A percentile compares a stretch with the other conserved stretches of the same genome.
These are phyloP conservation scores for Hypoxylon sp. DNA, from an alignment of 2,329 filamentous ascomycete species.

Conservation along the genomic window DNA sequence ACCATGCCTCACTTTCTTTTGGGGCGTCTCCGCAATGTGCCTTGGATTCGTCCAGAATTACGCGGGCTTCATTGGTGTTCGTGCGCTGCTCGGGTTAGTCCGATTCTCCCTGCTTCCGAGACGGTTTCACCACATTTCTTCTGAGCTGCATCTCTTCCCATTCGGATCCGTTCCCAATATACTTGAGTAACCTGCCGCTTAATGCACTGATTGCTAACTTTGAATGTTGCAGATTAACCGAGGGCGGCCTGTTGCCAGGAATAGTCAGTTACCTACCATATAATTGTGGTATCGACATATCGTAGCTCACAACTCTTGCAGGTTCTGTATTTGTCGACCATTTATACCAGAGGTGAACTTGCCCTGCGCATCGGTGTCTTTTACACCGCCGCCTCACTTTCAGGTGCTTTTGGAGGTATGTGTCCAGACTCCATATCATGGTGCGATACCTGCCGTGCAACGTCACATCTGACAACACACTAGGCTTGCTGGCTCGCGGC, in stretches of 20 bases:
- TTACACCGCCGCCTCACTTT: conserved; percentile 75
- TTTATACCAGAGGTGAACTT: conserved; percentile 72
- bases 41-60: conserved; percentile 67
- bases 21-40: conserved; percentile 71
- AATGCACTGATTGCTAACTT: conserved; percentile 12
- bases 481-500: conserved; percentile 70
- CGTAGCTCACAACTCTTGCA: conserved; percentile 44
- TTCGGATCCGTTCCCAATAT: neutral
- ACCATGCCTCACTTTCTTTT: conserved; percentile 66
- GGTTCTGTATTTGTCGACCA: conserved; percentile 74
- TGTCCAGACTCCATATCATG: neutral
- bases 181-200: neutral
- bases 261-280: conserved; percentile 64
- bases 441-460: neutral
- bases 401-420: conserved; percentile 72
- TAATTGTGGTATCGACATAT: neutral
- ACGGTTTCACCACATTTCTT: conserved; percentile 2
- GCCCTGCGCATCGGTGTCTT: conserved; percentile 75
- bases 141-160: neutral
- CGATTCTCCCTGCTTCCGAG: conserved; percentile 4
- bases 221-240: conserved; percentile 60
- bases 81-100: conserved; percentile 66
- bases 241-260: conserved; percentile 75
- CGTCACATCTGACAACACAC: conserved; percentile 17
- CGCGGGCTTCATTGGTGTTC: conserved; percentile 70